Evolutionary conservation across 495 filamentous ascomycete genomes (phyloP), one percentile per base, ranked within the genome.

Genomic region (Terfezia claveryi): DNA sequence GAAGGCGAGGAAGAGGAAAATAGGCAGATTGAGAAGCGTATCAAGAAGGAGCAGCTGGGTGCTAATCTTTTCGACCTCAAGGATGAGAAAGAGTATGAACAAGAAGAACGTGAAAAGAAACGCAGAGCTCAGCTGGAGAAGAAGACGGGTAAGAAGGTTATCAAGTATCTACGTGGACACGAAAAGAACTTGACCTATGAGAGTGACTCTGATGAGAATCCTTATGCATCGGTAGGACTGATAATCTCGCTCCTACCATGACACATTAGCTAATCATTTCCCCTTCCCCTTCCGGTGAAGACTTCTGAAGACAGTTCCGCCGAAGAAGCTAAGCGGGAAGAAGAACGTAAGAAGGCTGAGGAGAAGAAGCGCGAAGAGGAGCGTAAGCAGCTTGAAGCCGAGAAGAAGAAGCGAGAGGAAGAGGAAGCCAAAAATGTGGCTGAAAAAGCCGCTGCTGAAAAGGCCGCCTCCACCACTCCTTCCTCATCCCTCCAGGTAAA

Each of bases 111-210:
- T 10, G 75, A 81, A 57, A 73, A 82, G 62, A 74, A 80, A 67
- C 73, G 73, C 61, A 81, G 85, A 51, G 79, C 79, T 57, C 74
- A 81, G 55, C 74, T 79, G 58, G 70, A 74, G 32, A 79, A 79
- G 60, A 74, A 79, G 46, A 70, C 81, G 20, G 83, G 85, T 10
- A 91, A 88, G 67, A 72, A 74, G 55, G 77, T 85, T 4, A 77
- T 80, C 44, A 94, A 91, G 66, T 77, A 80, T 8, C 70, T 98
- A 2, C 77, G 78, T 62, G 89, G 81, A 68, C 77, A 82, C 50
- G 91, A 98, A 69, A 81, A 82, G 61, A 86, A 91, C 57, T 80
- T 72, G 57, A 80, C 84, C 55, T 94, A 93, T 65, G 84, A 87
- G 44, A 79, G 79, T 56, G 80, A 82, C 51, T 79, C 77, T 12